Percentiles rank a stretch among this genome's conserved stretches.
Evolutionary conservation across 495 filamentous ascomycete species (phyloP).

Genomic region (Podospora pseudopauciseta): DNA sequence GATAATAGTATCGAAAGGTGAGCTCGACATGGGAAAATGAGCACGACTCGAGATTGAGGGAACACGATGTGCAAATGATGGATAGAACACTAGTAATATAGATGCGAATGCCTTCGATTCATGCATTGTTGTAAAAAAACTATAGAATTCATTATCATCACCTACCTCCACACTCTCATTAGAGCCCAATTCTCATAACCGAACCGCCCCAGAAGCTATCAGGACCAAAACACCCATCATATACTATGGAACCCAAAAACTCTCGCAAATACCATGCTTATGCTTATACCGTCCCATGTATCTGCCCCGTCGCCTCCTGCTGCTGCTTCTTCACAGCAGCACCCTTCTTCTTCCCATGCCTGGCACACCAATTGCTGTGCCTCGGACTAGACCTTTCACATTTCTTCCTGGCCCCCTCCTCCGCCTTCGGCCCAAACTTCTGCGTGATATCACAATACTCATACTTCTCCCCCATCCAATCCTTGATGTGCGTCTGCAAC

Average conservation of each 20-base stretch:
- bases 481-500: constrained; percentile 51
- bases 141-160: not conserved
- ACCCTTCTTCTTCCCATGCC: constrained; percentile 36
- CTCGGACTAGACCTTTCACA: constrained; percentile 50
- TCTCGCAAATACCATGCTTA: not conserved
- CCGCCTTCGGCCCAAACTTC: constrained; percentile 45
- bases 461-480: constrained; percentile 46
- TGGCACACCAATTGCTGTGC: constrained; percentile 46
- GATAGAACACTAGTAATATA: not conserved
- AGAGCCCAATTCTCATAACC: not conserved
- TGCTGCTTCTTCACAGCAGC: constrained; percentile 22
- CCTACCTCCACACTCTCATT: not conserved
- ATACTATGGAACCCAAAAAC: not conserved
- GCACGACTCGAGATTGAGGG: not conserved
- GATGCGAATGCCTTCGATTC: not conserved
- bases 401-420: constrained; percentile 34
- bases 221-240: not conserved
- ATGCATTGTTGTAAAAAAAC: not conserved
- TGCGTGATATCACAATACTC: constrained; percentile 52
- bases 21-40: not conserved
- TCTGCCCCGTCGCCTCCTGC: not conserved
- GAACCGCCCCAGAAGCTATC: not conserved
- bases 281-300: not conserved
- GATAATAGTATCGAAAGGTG: not conserved
- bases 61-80: not conserved